These are phyloP conservation scores for Pholiota adiposa DNA, from an alignment of 1,284 basidiomycete species.

Conservation along the genomic window DNA sequence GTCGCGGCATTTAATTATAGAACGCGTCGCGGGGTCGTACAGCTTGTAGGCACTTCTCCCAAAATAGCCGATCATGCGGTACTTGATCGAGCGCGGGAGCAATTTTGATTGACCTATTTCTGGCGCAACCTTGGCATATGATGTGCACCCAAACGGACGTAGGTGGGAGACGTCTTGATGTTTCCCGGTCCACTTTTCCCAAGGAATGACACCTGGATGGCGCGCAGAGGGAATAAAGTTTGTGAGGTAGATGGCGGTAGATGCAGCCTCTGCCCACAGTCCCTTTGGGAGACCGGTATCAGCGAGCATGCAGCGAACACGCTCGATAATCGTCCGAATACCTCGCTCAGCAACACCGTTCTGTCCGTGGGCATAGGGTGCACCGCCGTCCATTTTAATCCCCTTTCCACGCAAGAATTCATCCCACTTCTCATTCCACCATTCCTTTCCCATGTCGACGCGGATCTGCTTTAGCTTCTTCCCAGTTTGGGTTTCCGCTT, in stretches of 20 bases:
- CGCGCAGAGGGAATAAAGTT: constrained; percentile 27
- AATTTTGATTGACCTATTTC: constrained; percentile 27
- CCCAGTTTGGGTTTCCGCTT: constrained; percentile 26
- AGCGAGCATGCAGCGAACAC: constrained; percentile 6
- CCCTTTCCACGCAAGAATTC: constrained; percentile 18
- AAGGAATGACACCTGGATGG: constrained; percentile 21
- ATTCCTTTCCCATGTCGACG: constrained; percentile 24
- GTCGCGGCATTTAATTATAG: constrained; percentile 1
- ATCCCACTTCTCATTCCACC: constrained; percentile 19
- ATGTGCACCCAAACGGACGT: constrained; percentile 24
- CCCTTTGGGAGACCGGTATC: constrained; percentile 8
- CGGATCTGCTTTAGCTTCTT: constrained; percentile 23
- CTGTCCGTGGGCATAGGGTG: constrained; percentile 15
- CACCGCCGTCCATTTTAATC: constrained; percentile 23
- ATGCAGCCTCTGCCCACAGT: constrained; percentile 4
- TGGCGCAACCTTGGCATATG: constrained; percentile 29
- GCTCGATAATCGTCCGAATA: constrained; percentile 5
- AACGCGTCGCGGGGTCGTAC: constrained; percentile 12
- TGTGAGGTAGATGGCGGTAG: constrained; percentile 7
- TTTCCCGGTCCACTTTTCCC: constrained; percentile 20
- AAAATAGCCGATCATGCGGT: constrained; percentile 27
- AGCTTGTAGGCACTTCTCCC: constrained; percentile 23
- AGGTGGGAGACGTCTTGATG: constrained; percentile 31
- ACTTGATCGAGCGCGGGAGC: constrained; percentile 20
- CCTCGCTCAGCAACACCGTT: constrained; percentile 11